Percentiles rank a stretch among this genome's conserved stretches.
Evolutionary conservation across 257 asterid genomes (phyloP).

Genomic region (Rubia yunnanensis): DNA sequence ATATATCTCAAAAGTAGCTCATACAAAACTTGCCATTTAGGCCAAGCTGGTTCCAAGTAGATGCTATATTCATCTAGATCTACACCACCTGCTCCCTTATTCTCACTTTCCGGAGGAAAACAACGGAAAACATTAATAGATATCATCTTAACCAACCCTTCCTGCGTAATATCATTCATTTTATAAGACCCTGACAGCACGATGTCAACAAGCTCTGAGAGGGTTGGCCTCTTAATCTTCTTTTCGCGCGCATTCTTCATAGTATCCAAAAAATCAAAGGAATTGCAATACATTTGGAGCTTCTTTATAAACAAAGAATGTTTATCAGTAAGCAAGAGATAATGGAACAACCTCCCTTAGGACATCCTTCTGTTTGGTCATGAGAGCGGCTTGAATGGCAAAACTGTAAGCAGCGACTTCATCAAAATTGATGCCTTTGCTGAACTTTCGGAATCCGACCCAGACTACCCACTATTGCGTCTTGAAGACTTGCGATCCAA

Average conservation of each 20-base stretch:
- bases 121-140: constrained; percentile 63
- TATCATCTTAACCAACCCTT: constrained; percentile 67
- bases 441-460: too few relatives aligned
- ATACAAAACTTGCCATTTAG: constrained; percentile 71
- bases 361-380: too few relatives aligned
- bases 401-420: too few relatives aligned
- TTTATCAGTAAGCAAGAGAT: constrained; percentile 48
- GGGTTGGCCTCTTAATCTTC: constrained; percentile 37
- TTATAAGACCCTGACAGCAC: constrained; percentile 61
- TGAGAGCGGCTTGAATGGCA: too few relatives aligned
- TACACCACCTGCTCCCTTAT: constrained; percentile 43
- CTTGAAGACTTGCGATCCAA: too few relatives aligned
- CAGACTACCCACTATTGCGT: too few relatives aligned
- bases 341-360: too few relatives aligned
- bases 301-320: constrained; percentile 62
- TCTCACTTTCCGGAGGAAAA: constrained; percentile 67
- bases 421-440: too few relatives aligned
- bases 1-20: constrained; percentile 61
- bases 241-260: constrained; percentile 46
- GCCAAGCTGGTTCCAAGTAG: constrained; percentile 78
- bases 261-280: constrained; percentile 59
- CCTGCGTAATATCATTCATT: constrained; percentile 89
- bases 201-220: constrained; percentile 69
- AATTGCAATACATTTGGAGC: constrained; percentile 55
- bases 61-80: constrained; percentile 86